These are phyloP conservation scores for Xylaria sp. DNA, from an alignment of 2,329 filamentous ascomycete genomes.

Conservation along the genomic window DNA sequence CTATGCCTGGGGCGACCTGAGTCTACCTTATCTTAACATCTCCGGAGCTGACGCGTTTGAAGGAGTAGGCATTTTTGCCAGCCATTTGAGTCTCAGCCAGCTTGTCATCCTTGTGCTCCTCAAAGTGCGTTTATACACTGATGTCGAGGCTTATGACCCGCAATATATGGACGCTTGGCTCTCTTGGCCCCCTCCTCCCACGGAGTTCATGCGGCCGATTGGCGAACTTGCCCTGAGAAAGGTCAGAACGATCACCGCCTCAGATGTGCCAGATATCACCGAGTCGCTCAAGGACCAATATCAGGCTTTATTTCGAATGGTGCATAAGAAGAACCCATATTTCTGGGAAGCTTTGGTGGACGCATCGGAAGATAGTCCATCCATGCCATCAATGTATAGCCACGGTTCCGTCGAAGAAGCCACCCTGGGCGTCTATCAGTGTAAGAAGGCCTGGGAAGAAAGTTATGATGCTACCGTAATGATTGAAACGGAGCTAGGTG, in stretches of 20 bases:
- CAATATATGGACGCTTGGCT: not conserved
- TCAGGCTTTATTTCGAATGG: slow-evolving; percentile 23
- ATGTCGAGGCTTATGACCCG: slow-evolving; percentile 21
- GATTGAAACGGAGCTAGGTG: slow-evolving; percentile 17
- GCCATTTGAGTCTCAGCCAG: slow-evolving; percentile 24
- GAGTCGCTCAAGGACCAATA: slow-evolving; percentile 18
- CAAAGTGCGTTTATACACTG: slow-evolving; percentile 26
- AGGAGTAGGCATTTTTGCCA: slow-evolving; percentile 18
- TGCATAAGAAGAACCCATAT: slow-evolving; percentile 20
- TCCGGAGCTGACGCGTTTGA: slow-evolving; percentile 28
- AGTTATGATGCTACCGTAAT: slow-evolving; percentile 18
- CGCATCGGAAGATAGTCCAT: slow-evolving; percentile 10
- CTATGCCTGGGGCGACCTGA: slow-evolving; percentile 18
- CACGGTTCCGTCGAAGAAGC: slow-evolving; percentile 22
- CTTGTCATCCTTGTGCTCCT: slow-evolving; percentile 28
- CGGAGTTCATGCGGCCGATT: slow-evolving; percentile 21
- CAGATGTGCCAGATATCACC: slow-evolving; percentile 10
- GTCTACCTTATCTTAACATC: slow-evolving; percentile 30
- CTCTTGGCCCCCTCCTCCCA: slow-evolving; percentile 19
- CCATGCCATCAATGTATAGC: slow-evolving; percentile 8
- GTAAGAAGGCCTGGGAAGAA: slow-evolving; percentile 26
- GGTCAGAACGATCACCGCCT: slow-evolving; percentile 12
- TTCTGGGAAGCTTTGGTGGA: slow-evolving; percentile 26
- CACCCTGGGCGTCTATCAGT: slow-evolving; percentile 16
- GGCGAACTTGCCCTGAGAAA: slow-evolving; percentile 19